Conservation (phyloP, 2,329 filamentous ascomycete species). For the Arthrobotrys sinensis region DNA sequence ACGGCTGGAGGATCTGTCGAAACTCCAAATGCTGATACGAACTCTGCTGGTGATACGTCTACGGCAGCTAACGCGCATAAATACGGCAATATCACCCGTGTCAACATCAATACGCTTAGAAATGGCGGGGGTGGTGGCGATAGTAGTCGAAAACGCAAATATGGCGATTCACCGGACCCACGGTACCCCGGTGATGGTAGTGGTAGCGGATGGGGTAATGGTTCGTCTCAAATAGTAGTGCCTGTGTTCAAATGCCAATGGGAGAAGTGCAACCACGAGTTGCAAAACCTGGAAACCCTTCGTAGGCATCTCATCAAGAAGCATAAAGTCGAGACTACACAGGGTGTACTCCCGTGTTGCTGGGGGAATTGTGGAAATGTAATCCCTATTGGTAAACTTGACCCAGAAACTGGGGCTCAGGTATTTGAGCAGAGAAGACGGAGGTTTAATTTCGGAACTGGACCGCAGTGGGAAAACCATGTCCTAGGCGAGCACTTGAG, state of each 20-base stretch:
- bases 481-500: slow-evolving; percentile 62
- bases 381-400: slow-evolving; percentile 61
- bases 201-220: slow-evolving; percentile 2
- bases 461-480: slow-evolving; percentile 62
- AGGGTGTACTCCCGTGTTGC: slow-evolving; percentile 68
- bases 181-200: slow-evolving; percentile 4
- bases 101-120: slow-evolving; percentile 15
- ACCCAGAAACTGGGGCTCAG: slow-evolving; percentile 59
- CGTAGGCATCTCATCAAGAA: slow-evolving; percentile 74
- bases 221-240: not conserved
- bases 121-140: slow-evolving; percentile 15
- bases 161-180: slow-evolving; percentile 38
- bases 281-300: slow-evolving; percentile 76
- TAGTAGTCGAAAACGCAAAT: slow-evolving; percentile 38
- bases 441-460: slow-evolving; percentile 63
- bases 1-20: not conserved
- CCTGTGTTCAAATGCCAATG: slow-evolving; percentile 74
- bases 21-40: slow-evolving; percentile 2
- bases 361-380: slow-evolving; percentile 68
- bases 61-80: slow-evolving; percentile 48
- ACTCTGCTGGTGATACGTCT: slow-evolving; percentile 21
- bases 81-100: slow-evolving; percentile 28
- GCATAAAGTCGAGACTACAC: slow-evolving; percentile 68
- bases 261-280: slow-evolving; percentile 72
- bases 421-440: slow-evolving; percentile 31